Evolutionary conservation across 768 basidiomycete species (phyloP), one percentile per base, ranked within the genome.

Genomic region (Boletus subcaerulescens): DNA sequence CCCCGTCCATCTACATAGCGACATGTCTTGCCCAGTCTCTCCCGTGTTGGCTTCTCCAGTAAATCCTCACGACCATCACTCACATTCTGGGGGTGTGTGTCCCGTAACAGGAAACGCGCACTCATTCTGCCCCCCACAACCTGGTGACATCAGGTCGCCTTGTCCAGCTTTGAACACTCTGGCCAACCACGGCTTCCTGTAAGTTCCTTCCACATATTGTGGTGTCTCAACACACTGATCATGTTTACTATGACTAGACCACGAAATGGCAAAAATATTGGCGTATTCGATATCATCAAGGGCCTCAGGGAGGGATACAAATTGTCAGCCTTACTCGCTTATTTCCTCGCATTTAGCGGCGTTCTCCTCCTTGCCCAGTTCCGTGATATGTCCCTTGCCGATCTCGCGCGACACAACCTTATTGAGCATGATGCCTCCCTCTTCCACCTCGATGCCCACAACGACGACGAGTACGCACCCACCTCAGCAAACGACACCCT

Each of bases 141-240:
- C 63, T 6, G 77, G 75, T 14, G 86, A 86, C 53, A 75, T 74
- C 48, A 77, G 87, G 20, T 85, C 85, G 0, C 83, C 84, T 12
- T 91, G 88, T 60, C 89, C 89, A 1, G 89, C 86, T 0, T 68
- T 91, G 35, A 90, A 91, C 58, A 76, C 84, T 0, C 76, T 90
- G 57, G 87, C 89, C 0, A 90, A 90, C 61, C 86, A 90, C 51
- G 85, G 86, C 1, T 89, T 83, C 51, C 71, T 91, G 87, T 89
- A 62, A 65, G 86, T 76, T 15, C 24, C 17, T 20, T 14, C 44
- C 17, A 2, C 12, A 14, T 13, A 18, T 47, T 9, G 22, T 51
- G 41, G 6, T 4, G 9, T 47, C 13, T 35, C 11, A 31, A 7
- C 22, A 42, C 13, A 35, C 53, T 59, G 33, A 59, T 45, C n/a